A percentile compares a stretch with the other conserved stretches of the same genome.
Evolutionary conservation across 805 yeast species (phyloP).

Genomic region (Myxozyma udenii): DNA sequence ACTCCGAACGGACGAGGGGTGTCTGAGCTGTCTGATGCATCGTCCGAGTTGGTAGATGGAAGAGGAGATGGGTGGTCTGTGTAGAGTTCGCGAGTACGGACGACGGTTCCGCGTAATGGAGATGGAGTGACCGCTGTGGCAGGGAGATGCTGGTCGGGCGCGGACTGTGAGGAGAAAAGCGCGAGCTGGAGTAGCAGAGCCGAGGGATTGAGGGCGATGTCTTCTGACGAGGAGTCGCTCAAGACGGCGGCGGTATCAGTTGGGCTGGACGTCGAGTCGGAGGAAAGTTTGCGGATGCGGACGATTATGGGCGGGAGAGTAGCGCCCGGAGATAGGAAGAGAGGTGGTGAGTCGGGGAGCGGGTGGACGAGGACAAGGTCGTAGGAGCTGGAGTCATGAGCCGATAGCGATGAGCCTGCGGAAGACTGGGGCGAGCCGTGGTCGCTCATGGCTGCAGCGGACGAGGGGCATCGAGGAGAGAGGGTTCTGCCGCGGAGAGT

Average conservation of each 20-base stretch:
- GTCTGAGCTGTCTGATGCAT: neutral
- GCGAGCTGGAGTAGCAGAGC: no score
- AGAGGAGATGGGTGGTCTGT: neutral
- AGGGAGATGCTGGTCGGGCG: no score
- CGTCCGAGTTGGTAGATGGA: neutral
- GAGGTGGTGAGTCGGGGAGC: neutral
- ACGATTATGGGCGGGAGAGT: no score
- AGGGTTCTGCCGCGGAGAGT: constrained; percentile 1
- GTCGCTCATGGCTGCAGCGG: no score
- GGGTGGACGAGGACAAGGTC: constrained; percentile 1
- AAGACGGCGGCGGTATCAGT: no score
- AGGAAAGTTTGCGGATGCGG: no score
- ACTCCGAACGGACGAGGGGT: neutral
- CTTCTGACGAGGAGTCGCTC: no score
- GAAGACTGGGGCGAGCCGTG: neutral
- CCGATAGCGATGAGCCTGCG: neutral
- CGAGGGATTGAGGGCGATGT: no score
- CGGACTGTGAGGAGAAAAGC: no score
- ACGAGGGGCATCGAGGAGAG: neutral
- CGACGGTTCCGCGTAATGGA: neutral
- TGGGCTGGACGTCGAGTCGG: no score
- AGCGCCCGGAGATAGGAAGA: no score
- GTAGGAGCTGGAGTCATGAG: constrained; percentile 1
- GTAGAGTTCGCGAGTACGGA: neutral
- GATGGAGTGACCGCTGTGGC: neutral